A percentile compares a stretch with the other conserved stretches of the same genome.
phyloP scores from a whole-genome alignment of 202 grass and related monocot genomes.

The Digitaria exilis region DNA sequence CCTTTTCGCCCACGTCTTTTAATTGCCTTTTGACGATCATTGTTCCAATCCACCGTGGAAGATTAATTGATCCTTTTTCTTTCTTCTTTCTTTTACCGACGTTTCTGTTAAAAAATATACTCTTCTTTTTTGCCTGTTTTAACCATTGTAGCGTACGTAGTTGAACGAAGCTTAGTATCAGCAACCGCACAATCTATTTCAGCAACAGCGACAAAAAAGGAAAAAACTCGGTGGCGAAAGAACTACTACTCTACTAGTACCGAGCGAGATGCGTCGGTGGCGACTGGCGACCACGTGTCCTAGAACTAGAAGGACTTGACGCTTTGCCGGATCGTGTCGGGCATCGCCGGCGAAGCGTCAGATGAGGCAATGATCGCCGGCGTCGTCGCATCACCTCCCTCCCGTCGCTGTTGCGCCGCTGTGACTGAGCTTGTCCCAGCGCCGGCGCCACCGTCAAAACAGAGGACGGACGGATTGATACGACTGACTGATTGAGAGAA shows the following conservation, averaged over 20 bases:
- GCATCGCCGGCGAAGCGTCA: constrained; percentile 38
- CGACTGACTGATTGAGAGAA: constrained; percentile 1
- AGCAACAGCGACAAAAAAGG: no score
- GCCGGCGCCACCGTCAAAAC: neutral
- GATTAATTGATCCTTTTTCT: neutral
- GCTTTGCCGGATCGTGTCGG: neutral
- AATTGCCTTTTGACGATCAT: neutral
- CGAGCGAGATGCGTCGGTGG: constrained; percentile 15
- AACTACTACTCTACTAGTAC: no score
- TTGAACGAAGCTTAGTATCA: neutral
- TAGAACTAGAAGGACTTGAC: neutral
- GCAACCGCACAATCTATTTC: neutral
- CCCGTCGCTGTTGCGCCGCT: no score
- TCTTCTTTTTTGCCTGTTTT: neutral
- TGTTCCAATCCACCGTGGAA: neutral
- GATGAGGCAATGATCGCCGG: constrained; percentile 42
- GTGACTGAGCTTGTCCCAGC: no score
- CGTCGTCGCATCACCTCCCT: constrained; percentile 44
- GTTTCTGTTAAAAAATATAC: neutral
- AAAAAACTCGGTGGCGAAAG: neutral
- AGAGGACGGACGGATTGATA: constrained; percentile 15
- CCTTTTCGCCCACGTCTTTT: neutral
- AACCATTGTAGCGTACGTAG: neutral
- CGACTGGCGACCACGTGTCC: no score
- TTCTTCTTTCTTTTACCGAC: neutral